Evolutionary conservation across 1,284 basidiomycete species (phyloP).

Genomic region (Ustilago crameri): DNA sequence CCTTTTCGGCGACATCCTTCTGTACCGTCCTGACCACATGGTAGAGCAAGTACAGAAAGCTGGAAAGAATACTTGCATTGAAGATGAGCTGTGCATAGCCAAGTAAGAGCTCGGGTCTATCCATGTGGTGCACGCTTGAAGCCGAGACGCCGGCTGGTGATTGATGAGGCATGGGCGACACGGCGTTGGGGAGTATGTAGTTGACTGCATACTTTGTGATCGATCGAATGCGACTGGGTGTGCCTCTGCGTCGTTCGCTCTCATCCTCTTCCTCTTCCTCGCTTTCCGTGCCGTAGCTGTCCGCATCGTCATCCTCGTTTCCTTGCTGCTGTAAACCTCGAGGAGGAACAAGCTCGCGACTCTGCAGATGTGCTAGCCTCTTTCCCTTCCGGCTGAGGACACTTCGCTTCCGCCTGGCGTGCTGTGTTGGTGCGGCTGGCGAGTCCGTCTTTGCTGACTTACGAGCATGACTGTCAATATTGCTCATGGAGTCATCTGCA

Average conservation of each 20-base stretch:
- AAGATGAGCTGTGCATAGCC: conserved; percentile 84
- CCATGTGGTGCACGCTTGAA: conserved; percentile 28
- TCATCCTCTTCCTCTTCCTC: conserved; percentile 29
- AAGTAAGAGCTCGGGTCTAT: conserved; percentile 54
- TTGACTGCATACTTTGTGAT: conserved; percentile 53
- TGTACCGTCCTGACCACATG: conserved; percentile 89
- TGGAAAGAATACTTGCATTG: conserved; percentile 84
- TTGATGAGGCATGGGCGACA: conserved; percentile 24
- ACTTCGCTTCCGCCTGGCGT: conserved; percentile 31
- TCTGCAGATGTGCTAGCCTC: conserved; percentile 43
- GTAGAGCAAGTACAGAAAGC: conserved; percentile 85
- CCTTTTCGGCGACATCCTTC: conserved; percentile 86
- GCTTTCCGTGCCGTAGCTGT: conserved; percentile 21
- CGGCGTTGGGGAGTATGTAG: conserved; percentile 41
- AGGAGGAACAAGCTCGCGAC: conserved; percentile 29
- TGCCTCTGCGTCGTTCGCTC: conserved; percentile 13
- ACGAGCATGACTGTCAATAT: conserved; percentile 4
- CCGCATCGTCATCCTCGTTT: conserved; percentile 6
- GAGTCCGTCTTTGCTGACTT: conserved; percentile 5
- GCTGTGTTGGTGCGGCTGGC: conserved; percentile 5
- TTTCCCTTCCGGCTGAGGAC: conserved; percentile 50
- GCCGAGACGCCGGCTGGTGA: not conserved
- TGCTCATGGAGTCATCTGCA: conserved; percentile 39
- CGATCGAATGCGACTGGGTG: conserved; percentile 42
- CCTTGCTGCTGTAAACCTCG: conserved; percentile 1